Base-by-base conservation (phyloP, 805 yeast genomes). In the Torulaspora delbrueckii region DNA sequence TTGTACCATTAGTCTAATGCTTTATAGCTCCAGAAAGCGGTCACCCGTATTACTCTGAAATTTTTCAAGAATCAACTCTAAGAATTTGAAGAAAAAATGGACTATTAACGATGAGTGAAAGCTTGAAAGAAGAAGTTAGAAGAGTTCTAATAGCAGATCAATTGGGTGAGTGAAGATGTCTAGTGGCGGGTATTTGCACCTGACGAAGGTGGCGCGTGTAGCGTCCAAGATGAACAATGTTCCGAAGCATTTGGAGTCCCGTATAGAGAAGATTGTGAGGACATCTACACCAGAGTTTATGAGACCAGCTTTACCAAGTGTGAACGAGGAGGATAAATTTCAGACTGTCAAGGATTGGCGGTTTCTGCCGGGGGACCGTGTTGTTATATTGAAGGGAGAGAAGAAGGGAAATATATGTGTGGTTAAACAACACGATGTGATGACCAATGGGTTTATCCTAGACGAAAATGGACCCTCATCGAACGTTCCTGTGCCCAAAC, bases 301-400 rank as follows among this genome's bases (percentile, higher is more conserved):
- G 38, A 63, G 62, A 48, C 63, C 70, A 8, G 56, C 58, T 5
- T 45, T 66, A 13, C 61, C 62, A n/a, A 51, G 60, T 8, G 67
- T 70, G 2, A 60, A 57, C 16, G 57, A 56, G 18, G 60, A 60
- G 16, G 63, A 66, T n/a, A 41, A 47, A 18, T 67, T 59, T 22
- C 74, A 74, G 54, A 68, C 70, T 12, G 72, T 68, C 36, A 69
- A 72, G 48, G 75, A 83, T 37, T 75, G 84, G 71, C 81, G 78
- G 38, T 80, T 78, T 52, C 71, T 81, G 37, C 79, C 78, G 18
- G 95, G 95, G 16, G 96, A 87, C 66, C 71, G 83, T 50, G 95
- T 86, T 2, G 76, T 87, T 60, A 73, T 88, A 22, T 71, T 79
- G 23, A 75, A 74, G 42, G 97, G 97, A 14, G 72, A 75, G 38